Evolutionary conservation across 208 protist genomes (phyloP).

Genomic region (Eutreptiella sp.): DNA sequence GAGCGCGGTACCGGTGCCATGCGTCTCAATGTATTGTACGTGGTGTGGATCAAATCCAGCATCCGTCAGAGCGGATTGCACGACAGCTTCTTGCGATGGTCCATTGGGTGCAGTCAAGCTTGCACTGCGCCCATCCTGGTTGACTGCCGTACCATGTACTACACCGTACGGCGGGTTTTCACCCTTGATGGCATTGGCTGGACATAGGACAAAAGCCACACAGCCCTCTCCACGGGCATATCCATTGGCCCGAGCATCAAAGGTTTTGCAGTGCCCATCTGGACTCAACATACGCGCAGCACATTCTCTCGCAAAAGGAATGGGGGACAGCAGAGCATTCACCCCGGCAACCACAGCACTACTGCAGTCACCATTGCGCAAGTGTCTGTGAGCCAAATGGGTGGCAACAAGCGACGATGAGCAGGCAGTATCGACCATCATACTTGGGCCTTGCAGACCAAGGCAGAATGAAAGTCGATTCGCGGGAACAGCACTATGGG

Average conservation of each 20-base stretch:
- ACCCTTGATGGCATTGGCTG: constrained; percentile 9
- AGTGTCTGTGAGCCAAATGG: constrained; percentile 39
- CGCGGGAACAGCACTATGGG: too few species aligned
- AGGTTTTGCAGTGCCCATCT: constrained; percentile 51
- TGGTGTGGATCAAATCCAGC: constrained; percentile 22
- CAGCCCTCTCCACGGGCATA: constrained; percentile 60
- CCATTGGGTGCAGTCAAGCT: constrained; percentile 35
- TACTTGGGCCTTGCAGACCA: constrained; percentile 49
- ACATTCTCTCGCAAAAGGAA: too few species aligned
- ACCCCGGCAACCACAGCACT: constrained; percentile 19
- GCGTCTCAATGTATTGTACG: constrained; percentile 42
- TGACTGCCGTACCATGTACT: constrained; percentile 39
- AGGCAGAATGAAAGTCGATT: constrained; percentile 48
- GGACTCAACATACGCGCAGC: constrained; percentile 41
- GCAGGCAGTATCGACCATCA: constrained; percentile 65
- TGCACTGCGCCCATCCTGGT: constrained; percentile 46
- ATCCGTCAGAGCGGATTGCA: constrained; percentile 19
- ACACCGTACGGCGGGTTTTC: constrained; percentile 17
- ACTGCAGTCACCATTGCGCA: constrained; percentile 24
- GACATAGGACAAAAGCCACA: constrained; percentile 46
- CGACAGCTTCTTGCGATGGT: constrained; percentile 34
- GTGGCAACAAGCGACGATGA: constrained; percentile 56
- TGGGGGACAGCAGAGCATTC: constrained; percentile 45
- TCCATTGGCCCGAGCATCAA: constrained; percentile 58
- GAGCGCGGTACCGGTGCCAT: constrained; percentile 45